phyloP scores from a whole-genome alignment of 1,284 basidiomycete species.

The Papiliotrema terrestris region DNA sequence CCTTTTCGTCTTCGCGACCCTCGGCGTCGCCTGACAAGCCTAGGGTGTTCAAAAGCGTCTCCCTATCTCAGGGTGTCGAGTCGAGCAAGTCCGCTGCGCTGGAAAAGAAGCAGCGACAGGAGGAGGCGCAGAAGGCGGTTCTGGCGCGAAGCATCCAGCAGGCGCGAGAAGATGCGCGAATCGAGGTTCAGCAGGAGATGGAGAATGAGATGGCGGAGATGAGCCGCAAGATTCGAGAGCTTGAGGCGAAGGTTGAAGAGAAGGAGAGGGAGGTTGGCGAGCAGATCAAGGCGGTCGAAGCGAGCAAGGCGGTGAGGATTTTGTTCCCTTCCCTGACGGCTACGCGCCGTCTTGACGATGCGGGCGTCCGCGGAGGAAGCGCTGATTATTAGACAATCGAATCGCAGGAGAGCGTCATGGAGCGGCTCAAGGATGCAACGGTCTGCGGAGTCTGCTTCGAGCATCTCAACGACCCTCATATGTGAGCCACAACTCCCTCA shows the following conservation, averaged over 20 bases:
- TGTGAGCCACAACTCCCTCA: slow-evolving; percentile 24
- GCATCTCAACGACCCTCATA: slow-evolving; percentile 40
- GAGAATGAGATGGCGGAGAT: slow-evolving; percentile 3
- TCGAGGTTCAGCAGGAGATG: not conserved
- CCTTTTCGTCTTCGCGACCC: too few relatives aligned
- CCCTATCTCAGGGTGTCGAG: too few relatives aligned
- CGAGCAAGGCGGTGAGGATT: not conserved
- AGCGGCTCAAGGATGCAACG: slow-evolving; percentile 32
- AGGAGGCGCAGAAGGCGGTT: not conserved
- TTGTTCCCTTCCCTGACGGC: not conserved
- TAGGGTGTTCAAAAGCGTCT: too few relatives aligned
- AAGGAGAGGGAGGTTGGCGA: slow-evolving; percentile 7
- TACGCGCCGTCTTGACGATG: too few relatives aligned
- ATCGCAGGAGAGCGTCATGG: slow-evolving; percentile 23
- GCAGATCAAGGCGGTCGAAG: not conserved
- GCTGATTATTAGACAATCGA: slow-evolving; percentile 16
- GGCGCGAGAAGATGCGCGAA: not conserved
- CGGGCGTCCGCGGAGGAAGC: not conserved
- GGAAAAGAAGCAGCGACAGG: not conserved
- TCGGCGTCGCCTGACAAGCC: too few relatives aligned
- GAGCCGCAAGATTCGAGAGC: slow-evolving; percentile 1
- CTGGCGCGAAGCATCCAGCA: not conserved
- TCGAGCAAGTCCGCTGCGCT: not conserved
- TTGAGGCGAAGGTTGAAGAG: slow-evolving; percentile 11
- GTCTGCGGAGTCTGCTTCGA: slow-evolving; percentile 44